phyloP scores from a whole-genome alignment of 2,329 filamentous ascomycete genomes.

The Claviceps sp. region DNA sequence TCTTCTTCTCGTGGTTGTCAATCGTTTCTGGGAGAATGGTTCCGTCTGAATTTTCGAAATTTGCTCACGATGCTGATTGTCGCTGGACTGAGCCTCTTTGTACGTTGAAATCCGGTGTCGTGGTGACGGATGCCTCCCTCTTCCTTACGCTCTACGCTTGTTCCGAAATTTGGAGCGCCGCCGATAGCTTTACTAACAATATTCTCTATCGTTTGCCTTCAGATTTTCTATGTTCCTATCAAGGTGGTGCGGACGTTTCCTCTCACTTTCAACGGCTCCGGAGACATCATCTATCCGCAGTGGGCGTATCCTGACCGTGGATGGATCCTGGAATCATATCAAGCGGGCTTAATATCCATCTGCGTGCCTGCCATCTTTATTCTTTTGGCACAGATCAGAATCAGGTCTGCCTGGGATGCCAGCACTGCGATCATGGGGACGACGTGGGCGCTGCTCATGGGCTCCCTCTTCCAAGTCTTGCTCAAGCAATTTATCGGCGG shows the following conservation, averaged over 20 bases:
- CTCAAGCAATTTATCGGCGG: conserved; percentile 55
- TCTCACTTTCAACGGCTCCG: conserved; percentile 40
- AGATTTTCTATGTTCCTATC: conserved; percentile 42
- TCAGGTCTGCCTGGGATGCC: conserved; percentile 43
- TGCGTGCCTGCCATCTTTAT: conserved; percentile 45
- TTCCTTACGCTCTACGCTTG: background rate
- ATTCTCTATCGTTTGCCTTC: background rate
- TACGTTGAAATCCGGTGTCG: conserved; percentile 7
- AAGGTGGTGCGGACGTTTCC: conserved; percentile 47
- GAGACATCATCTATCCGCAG: conserved; percentile 49
- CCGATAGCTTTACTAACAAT: background rate
- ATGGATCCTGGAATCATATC: conserved; percentile 47
- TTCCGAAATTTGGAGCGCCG: background rate
- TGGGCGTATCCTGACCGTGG: conserved; percentile 52
- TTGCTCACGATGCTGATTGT: conserved; percentile 44
- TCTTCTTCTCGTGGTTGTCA: conserved; percentile 4
- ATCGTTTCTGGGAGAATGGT: conserved; percentile 31
- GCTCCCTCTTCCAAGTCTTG: conserved; percentile 51
- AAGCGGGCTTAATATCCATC: conserved; percentile 41
- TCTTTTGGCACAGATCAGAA: conserved; percentile 41
- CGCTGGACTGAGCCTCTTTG: conserved; percentile 21
- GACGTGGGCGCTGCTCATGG: conserved; percentile 43
- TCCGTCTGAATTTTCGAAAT: conserved; percentile 45
- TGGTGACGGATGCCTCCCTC: background rate
- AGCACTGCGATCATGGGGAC: conserved; percentile 52